These are phyloP conservation scores for Diospyros lotus DNA, from an alignment of 148 eudicot genomes.

Conservation along the genomic window DNA sequence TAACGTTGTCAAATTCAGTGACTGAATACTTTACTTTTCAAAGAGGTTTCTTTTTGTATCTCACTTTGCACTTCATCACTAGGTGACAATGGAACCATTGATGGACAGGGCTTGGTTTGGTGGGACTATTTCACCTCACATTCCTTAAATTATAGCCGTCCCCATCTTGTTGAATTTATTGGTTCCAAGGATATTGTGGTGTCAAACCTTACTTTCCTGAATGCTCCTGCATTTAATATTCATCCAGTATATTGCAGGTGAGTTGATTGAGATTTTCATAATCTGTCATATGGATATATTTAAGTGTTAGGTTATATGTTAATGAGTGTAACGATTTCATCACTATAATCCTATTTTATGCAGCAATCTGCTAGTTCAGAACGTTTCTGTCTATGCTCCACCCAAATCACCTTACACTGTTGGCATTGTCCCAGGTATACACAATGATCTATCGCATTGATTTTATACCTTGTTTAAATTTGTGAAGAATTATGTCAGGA, in stretches of 20 bases:
- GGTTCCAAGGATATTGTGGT: slow-evolving; percentile 34
- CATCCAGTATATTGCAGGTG: slow-evolving; percentile 56
- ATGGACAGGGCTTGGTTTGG: slow-evolving; percentile 53
- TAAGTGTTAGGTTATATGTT: not conserved
- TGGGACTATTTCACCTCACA: slow-evolving; percentile 35
- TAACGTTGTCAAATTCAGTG: not conserved
- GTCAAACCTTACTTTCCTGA: slow-evolving; percentile 43
- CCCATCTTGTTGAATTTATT: slow-evolving; percentile 46
- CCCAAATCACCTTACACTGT: slow-evolving; percentile 41
- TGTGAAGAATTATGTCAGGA: not conserved
- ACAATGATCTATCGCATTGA: not conserved
- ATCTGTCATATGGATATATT: not conserved
- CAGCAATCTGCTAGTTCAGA: slow-evolving; percentile 45
- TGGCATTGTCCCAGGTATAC: slow-evolving; percentile 47
- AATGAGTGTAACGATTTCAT: not conserved
- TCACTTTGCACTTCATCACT: not conserved
- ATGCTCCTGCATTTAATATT: slow-evolving; percentile 42
- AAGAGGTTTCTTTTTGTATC: not conserved
- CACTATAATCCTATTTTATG: not conserved
- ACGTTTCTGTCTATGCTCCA: slow-evolving; percentile 41
- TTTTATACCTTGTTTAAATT: not conserved
- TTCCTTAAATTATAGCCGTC: slow-evolving; percentile 39
- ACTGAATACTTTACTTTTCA: not conserved
- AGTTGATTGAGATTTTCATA: not conserved
- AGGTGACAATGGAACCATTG: slow-evolving; percentile 57